These are phyloP conservation scores for Neurospora tetraspora DNA, from an alignment of 495 filamentous ascomycete genomes.

Conservation along the genomic window DNA sequence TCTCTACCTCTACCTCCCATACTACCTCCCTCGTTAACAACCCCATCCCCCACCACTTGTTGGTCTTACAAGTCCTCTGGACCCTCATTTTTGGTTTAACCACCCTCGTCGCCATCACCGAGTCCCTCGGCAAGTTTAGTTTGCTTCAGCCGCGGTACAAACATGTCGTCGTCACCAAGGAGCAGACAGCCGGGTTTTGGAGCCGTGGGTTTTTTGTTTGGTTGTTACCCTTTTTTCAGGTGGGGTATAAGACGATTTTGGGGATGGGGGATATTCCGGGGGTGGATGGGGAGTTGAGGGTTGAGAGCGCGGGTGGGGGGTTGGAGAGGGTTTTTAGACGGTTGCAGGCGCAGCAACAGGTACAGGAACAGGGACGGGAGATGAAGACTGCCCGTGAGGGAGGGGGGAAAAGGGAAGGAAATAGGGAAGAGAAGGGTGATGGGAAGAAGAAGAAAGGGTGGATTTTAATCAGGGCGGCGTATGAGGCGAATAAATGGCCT, in stretches of 20 bases:
- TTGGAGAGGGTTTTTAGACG: background rate
- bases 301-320: background rate
- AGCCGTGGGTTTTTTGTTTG: conserved; percentile 24
- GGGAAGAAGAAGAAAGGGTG: background rate
- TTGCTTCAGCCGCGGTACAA: conserved; percentile 13
- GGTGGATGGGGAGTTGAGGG: conserved; percentile 11
- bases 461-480: conserved; percentile 1
- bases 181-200: conserved; percentile 23
- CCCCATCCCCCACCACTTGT: background rate
- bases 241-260: conserved; percentile 19
- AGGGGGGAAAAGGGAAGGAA: background rate
- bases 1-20: background rate
- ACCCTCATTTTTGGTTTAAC: conserved; percentile 1
- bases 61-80: background rate
- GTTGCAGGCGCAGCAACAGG: background rate
- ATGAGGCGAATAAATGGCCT: conserved; percentile 1
- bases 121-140: conserved; percentile 19
- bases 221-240: conserved; percentile 21
- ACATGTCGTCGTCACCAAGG: conserved; percentile 9
- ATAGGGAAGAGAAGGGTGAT: too few species aligned
- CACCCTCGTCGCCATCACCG: conserved; percentile 7
- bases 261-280: conserved; percentile 20
- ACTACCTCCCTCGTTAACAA: background rate
- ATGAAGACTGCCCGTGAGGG: background rate
- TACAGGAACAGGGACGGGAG: too few species aligned